Conservation (phyloP, 2,329 filamentous ascomycete species). For the Neonectria faginata region DNA sequence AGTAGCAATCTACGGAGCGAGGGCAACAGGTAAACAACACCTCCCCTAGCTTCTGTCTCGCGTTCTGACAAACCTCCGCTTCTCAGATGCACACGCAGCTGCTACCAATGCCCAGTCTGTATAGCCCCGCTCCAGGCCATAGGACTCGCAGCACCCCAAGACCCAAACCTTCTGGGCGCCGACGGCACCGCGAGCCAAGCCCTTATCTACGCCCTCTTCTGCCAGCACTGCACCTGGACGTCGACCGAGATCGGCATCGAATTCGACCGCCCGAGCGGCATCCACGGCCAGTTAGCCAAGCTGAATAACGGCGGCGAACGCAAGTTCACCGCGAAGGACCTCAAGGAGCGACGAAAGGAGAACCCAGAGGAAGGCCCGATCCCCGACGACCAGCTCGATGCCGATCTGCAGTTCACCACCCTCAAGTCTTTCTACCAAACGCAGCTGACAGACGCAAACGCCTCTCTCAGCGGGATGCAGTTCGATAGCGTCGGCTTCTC, state of each 20-base stretch:
- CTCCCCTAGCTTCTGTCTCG: not conserved
- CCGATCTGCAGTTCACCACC: constrained; percentile 78
- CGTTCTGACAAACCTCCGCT: constrained; percentile 33
- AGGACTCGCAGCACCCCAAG: constrained; percentile 70
- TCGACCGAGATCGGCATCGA: constrained; percentile 89
- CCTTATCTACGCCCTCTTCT: constrained; percentile 81
- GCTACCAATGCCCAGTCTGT: constrained; percentile 94
- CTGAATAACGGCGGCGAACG: constrained; percentile 71
- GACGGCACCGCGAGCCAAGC: constrained; percentile 50
- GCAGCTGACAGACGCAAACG: constrained; percentile 75
- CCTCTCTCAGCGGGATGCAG: constrained; percentile 62
- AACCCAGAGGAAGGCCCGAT: constrained; percentile 53
- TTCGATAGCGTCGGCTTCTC: constrained; percentile 64
- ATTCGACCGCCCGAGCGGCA: constrained; percentile 89
- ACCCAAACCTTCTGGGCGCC: constrained; percentile 58
- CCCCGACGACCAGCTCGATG: constrained; percentile 63
- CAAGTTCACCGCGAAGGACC: constrained; percentile 62
- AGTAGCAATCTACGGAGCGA: constrained; percentile 93
- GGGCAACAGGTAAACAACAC: constrained; percentile 80
- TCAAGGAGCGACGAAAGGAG: constrained; percentile 64
- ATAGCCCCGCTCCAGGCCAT: constrained; percentile 82
- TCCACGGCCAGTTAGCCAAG: constrained; percentile 82
- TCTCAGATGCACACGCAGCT: constrained; percentile 87
- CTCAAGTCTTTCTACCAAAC: constrained; percentile 84
- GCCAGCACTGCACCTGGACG: constrained; percentile 93